These are phyloP conservation scores for Saccharomycopsis schoenii DNA, from an alignment of 805 yeast species.

Conservation along the genomic window DNA sequence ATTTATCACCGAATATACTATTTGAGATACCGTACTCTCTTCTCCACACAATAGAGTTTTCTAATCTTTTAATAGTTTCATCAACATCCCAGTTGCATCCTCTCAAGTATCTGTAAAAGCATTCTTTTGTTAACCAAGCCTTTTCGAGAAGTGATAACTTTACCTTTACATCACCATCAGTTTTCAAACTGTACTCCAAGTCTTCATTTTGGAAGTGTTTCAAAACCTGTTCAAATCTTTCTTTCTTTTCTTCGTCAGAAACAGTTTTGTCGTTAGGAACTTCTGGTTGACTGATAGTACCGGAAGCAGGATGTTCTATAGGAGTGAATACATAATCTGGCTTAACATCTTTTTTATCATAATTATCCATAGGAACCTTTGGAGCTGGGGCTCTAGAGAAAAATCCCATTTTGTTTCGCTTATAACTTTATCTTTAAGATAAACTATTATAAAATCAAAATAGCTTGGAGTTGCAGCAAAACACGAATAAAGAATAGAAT, in stretches of 20 bases:
- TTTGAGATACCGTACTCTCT: constrained; percentile 47
- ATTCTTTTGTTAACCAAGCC: constrained; percentile 91
- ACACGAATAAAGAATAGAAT: neutral
- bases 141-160: constrained; percentile 45
- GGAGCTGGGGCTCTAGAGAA: constrained; percentile 8
- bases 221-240: constrained; percentile 52
- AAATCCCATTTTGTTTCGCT: constrained; percentile 7
- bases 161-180: constrained; percentile 33
- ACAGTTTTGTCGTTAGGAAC: constrained; percentile 27
- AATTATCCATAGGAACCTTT: neutral
- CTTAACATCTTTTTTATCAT: neutral
- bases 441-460: neutral
- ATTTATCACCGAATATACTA: constrained; percentile 13
- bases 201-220: constrained; percentile 48
- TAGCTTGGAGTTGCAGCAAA: neutral
- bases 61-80: constrained; percentile 66
- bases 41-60: constrained; percentile 82
- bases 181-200: constrained; percentile 33
- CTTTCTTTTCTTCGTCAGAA: constrained; percentile 39
- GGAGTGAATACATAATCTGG: constrained; percentile 29
- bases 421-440: too few relatives aligned
- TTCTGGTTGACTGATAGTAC: constrained; percentile 41
- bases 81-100: constrained; percentile 85
- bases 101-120: constrained; percentile 78
- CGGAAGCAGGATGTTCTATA: constrained; percentile 43